phyloP scores from a whole-genome alignment of 495 filamentous ascomycete genomes.

The Friedmanniomyces endolithicus region DNA sequence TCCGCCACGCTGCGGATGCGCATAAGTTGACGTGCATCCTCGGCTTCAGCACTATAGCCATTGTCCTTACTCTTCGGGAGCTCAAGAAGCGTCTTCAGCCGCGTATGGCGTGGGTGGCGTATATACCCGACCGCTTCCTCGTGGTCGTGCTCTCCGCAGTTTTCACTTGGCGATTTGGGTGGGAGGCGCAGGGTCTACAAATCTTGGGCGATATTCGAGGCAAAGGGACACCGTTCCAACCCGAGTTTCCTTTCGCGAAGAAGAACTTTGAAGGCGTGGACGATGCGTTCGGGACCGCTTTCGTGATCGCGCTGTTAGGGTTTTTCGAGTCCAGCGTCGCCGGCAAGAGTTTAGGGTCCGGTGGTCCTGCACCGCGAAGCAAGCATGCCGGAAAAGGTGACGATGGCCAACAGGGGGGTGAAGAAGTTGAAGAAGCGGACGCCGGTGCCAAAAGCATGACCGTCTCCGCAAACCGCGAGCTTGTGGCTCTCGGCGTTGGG shows the following conservation, averaged over 20 bases:
- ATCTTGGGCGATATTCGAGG: constrained; percentile 73
- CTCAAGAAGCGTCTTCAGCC: constrained; percentile 74
- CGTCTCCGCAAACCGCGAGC: constrained; percentile 83
- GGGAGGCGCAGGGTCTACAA: constrained; percentile 69
- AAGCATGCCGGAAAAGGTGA: neutral
- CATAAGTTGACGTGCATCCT: constrained; percentile 66
- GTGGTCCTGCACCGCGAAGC: neutral
- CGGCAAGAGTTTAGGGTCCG: constrained; percentile 64
- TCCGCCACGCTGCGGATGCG: constrained; percentile 47
- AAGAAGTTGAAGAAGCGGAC: constrained; percentile 32
- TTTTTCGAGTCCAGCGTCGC: constrained; percentile 99
- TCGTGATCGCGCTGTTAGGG: constrained; percentile 84
- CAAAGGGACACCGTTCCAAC: constrained; percentile 55
- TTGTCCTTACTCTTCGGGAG: constrained; percentile 73
- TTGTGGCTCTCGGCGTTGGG: constrained; percentile 81
- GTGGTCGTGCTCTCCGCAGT: constrained; percentile 81
- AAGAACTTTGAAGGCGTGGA: constrained; percentile 66
- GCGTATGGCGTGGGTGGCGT: constrained; percentile 67
- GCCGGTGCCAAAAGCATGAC: constrained; percentile 62
- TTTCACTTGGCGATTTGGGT: constrained; percentile 62
- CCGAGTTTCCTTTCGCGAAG: constrained; percentile 72
- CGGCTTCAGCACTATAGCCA: constrained; percentile 63
- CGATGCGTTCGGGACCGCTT: constrained; percentile 81
- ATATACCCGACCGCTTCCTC: constrained; percentile 82
- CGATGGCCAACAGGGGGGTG: constrained; percentile 17